Evolutionary conservation across 1,139 yeast species (phyloP).

Genomic region (Protomyces inouyei): DNA sequence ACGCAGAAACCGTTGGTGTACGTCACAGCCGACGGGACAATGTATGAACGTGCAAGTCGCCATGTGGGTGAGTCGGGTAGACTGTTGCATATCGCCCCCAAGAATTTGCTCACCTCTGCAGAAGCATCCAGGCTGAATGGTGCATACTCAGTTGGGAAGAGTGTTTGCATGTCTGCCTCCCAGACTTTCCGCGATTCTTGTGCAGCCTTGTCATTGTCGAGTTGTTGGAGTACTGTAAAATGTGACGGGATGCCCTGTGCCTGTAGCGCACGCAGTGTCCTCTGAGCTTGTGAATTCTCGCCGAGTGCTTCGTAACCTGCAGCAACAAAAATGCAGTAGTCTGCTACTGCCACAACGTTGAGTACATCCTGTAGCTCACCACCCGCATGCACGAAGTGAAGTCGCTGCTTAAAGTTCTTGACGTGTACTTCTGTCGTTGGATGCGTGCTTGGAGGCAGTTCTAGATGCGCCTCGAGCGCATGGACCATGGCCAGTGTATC

Average conservation of each 20-base stretch:
- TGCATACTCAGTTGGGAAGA: slow-evolving; percentile 60
- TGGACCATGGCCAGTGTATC: slow-evolving; percentile 55
- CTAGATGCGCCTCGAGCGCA: slow-evolving; percentile 38
- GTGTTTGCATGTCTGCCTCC: slow-evolving; percentile 49
- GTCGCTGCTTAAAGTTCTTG: slow-evolving; percentile 64
- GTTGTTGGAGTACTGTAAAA: slow-evolving; percentile 69
- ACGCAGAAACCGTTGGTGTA: slow-evolving; percentile 51
- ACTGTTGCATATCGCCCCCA: slow-evolving; percentile 75
- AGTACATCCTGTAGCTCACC: slow-evolving; percentile 59
- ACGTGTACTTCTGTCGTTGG: slow-evolving; percentile 48
- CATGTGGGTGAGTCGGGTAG: slow-evolving; percentile 79
- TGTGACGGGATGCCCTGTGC: slow-evolving; percentile 88
- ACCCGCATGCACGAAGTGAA: slow-evolving; percentile 70
- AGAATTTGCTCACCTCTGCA: slow-evolving; percentile 65
- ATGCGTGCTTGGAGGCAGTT: slow-evolving; percentile 35
- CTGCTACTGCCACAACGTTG: slow-evolving; percentile 86
- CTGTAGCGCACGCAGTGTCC: slow-evolving; percentile 79
- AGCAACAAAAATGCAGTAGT: slow-evolving; percentile 77
- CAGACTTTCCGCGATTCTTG: slow-evolving; percentile 18
- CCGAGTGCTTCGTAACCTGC: slow-evolving; percentile 57
- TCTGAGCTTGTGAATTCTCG: slow-evolving; percentile 83
- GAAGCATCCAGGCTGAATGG: slow-evolving; percentile 58
- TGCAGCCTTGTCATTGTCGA: slow-evolving; percentile 54
- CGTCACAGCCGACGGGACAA: slow-evolving; percentile 63
- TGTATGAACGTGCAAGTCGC: slow-evolving; percentile 88